Percentiles rank a stretch among this genome's conserved stretches.
Conservation (phyloP, 768 basidiomycete genomes). For the Auricularia heimuer region DNA sequence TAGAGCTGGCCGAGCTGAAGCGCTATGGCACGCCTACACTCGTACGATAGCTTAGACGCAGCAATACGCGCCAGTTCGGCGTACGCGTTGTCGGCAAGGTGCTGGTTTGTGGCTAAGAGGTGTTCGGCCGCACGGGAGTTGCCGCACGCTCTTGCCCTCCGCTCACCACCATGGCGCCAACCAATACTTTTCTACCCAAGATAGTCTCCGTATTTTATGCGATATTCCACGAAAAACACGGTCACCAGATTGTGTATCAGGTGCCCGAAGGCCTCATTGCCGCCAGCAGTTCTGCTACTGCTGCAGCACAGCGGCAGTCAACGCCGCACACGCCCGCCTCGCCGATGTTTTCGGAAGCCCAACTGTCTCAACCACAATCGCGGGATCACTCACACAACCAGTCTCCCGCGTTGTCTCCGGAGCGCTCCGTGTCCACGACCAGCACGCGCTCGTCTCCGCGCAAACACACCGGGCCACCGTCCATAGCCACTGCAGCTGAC, state of each 20-base stretch:
- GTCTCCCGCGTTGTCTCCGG: not conserved
- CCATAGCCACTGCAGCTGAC: slow-evolving; percentile 15
- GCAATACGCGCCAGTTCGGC: not conserved
- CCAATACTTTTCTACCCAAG: slow-evolving; percentile 59
- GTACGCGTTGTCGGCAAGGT: not conserved
- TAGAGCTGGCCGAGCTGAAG: not conserved
- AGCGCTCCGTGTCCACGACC: not conserved
- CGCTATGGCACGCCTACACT: not conserved
- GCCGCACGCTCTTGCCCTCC: too few relatives aligned
- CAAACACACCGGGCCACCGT: not conserved
- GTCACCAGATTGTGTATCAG: slow-evolving; percentile 86
- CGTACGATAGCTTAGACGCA: not conserved
- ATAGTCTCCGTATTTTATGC: slow-evolving; percentile 91
- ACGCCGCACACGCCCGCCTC: slow-evolving; percentile 7
- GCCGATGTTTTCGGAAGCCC: not conserved
- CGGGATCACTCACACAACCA: not conserved
- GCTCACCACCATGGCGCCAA: not conserved
- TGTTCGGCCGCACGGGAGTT: not conserved
- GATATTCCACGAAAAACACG: slow-evolving; percentile 75
- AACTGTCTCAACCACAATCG: not conserved
- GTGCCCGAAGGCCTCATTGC: slow-evolving; percentile 85
- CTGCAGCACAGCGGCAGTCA: slow-evolving; percentile 30
- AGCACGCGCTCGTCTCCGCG: slow-evolving; percentile 2
- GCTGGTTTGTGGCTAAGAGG: not conserved
- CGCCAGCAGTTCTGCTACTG: slow-evolving; percentile 23